A percentile compares a stretch with the other conserved stretches of the same genome.
Evolutionary conservation across 257 asterid genomes (phyloP).

Genomic region (Pogostemon cablin): DNA sequence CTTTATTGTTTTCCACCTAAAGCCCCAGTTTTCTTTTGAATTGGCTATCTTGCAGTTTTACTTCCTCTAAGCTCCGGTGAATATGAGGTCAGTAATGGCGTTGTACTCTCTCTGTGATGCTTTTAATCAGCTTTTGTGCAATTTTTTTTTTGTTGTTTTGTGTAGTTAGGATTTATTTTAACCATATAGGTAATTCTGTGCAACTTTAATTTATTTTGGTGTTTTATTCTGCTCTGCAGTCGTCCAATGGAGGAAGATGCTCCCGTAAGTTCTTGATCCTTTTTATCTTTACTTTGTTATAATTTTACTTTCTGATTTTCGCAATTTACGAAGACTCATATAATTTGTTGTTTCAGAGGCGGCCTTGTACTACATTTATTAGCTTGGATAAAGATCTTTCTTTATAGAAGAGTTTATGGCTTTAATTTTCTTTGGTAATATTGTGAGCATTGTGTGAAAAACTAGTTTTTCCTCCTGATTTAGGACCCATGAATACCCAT

Average conservation of each 20-base stretch:
- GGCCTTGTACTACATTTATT: neutral
- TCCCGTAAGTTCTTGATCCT: slow-evolving; percentile 50
- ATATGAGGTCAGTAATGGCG: slow-evolving; percentile 35
- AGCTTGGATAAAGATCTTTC: neutral
- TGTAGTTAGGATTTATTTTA: neutral
- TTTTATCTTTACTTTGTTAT: neutral
- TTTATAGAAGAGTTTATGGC: too few relatives aligned
- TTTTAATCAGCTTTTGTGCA: neutral
- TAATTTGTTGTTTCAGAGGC: neutral
- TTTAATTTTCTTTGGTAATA: neutral
- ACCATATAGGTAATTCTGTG: neutral
- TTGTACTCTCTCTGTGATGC: neutral
- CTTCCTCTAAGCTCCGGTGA: slow-evolving; percentile 15
- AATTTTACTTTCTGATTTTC: neutral
- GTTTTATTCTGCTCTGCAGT: slow-evolving; percentile 45
- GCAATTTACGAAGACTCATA: neutral
- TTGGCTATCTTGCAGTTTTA: slow-evolving; percentile 12
- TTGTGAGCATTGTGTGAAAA: neutral
- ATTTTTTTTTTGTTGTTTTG: neutral
- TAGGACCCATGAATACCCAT: too few relatives aligned
- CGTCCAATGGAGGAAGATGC: slow-evolving; percentile 77
- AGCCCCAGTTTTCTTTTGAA: slow-evolving; percentile 27
- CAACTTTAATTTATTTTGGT: slow-evolving; percentile 28
- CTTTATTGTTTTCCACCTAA: neutral
- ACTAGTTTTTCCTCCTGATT: too few relatives aligned